phyloP scores from a whole-genome alignment of 805 yeast species.

The Sugiyamaella boreocaroliniensis region DNA sequence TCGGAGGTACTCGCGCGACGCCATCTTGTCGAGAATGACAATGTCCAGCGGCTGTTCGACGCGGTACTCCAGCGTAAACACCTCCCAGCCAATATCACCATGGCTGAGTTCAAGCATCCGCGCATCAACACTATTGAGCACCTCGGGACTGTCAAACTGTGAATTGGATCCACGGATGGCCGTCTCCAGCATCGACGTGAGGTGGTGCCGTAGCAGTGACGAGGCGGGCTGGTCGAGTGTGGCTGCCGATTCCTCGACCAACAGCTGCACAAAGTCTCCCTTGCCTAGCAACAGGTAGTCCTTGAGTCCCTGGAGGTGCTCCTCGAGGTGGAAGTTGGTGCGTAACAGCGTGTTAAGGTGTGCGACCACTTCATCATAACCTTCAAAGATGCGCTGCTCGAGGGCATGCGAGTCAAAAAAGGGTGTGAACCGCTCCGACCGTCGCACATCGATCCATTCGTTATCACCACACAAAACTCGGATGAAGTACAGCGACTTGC shows the following conservation, averaged over 20 bases:
- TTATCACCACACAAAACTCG: constrained; percentile 59
- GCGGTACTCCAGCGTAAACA: constrained; percentile 75
- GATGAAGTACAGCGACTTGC: constrained; percentile 62
- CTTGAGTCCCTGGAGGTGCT: constrained; percentile 57
- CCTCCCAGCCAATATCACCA: constrained; percentile 83
- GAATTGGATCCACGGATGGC: constrained; percentile 43
- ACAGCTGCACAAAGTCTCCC: constrained; percentile 73
- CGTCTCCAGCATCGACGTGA: constrained; percentile 58
- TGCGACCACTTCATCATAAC: constrained; percentile 44
- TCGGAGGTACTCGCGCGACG: constrained; percentile 52
- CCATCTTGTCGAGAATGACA: constrained; percentile 46
- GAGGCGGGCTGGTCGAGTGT: constrained; percentile 55
- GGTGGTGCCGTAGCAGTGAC: constrained; percentile 55
- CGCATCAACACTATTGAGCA: constrained; percentile 65
- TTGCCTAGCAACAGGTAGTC: constrained; percentile 62
- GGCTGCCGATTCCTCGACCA: constrained; percentile 49
- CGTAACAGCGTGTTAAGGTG: constrained; percentile 46
- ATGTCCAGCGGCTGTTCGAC: constrained; percentile 45
- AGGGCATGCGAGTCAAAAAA: constrained; percentile 19
- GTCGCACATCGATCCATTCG: constrained; percentile 44
- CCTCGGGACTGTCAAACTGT: constrained; percentile 31
- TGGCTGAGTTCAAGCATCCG: constrained; percentile 68
- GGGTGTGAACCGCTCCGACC: constrained; percentile 8
- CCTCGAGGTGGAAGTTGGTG: constrained; percentile 41
- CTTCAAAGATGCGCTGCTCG: constrained; percentile 30